Evolutionary conservation across 108 stramenopile genomes (phyloP).

Genomic region (Pseudonitzschia multiseries): DNA sequence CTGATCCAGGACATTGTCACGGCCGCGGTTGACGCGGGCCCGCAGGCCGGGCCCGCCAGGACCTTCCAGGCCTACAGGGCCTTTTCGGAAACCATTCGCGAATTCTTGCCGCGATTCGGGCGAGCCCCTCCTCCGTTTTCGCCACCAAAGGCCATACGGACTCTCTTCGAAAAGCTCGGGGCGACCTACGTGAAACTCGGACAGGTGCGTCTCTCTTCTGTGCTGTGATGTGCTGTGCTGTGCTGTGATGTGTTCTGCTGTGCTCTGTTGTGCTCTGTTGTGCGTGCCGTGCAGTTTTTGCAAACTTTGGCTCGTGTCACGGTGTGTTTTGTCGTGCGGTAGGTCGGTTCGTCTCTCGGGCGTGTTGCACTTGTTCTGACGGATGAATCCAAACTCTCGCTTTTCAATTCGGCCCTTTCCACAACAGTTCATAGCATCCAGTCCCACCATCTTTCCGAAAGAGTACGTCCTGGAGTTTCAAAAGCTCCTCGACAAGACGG

Average conservation of each 20-base stretch:
- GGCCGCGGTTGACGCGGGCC: conserved; percentile 78
- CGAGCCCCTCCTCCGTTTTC: conserved; percentile 47
- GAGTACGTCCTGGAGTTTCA: conserved; percentile 94
- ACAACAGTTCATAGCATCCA: conserved; percentile 79
- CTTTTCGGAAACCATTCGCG: conserved; percentile 63
- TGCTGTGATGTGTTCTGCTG: no score
- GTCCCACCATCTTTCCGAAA: conserved; percentile 92
- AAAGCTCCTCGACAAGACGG: conserved; percentile 91
- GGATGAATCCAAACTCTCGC: no score
- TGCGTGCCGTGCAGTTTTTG: no score
- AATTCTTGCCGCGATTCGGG: conserved; percentile 59
- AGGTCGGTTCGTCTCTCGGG: no score
- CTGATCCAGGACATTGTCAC: conserved; percentile 71
- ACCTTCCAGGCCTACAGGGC: conserved; percentile 82
- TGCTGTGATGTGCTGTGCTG: no score
- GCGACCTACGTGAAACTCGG: conserved; percentile 96
- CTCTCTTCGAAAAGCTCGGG: conserved; percentile 90
- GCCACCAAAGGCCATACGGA: conserved; percentile 66
- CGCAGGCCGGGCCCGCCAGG: conserved; percentile 72
- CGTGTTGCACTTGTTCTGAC: no score
- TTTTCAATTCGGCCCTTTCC: background rate
- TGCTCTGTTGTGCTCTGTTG: no score
- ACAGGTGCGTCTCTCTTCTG: conserved; percentile 35
- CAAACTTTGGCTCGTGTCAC: no score
- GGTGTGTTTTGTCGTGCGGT: no score